A percentile compares a stretch with the other conserved stretches of the same genome.
Conservation (phyloP, 1,284 basidiomycete species). For the Leccinum insigne region DNA sequence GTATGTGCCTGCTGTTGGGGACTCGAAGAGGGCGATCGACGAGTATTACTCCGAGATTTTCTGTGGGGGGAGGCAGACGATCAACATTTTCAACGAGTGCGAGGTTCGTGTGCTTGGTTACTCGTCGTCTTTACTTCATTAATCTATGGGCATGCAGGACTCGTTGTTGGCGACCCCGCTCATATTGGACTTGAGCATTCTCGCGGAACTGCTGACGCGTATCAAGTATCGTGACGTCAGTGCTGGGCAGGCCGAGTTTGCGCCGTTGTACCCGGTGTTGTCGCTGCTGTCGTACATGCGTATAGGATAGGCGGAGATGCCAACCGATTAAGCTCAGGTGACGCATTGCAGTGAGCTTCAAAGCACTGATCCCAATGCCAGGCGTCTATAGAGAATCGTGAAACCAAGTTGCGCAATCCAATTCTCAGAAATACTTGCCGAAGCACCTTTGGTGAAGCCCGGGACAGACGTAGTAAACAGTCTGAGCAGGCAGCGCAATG, state of each 20-base stretch:
- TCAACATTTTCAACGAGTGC: conserved; percentile 97
- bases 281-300: conserved; percentile 90
- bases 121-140: conserved; percentile 7
- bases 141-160: conserved; percentile 52
- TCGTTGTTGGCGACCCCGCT: conserved; percentile 95
- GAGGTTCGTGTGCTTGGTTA: conserved; percentile 50
- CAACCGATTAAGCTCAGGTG: too few relatives aligned
- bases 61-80: conserved; percentile 78
- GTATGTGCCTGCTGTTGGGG: conserved; percentile 92
- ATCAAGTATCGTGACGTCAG: conserved; percentile 79
- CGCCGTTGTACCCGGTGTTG: conserved; percentile 84
- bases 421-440: conserved; percentile 33
- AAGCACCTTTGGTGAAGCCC: conserved; percentile 97
- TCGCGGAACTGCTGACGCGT: conserved; percentile 94
- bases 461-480: conserved; percentile 96
- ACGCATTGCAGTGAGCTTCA: too few relatives aligned
- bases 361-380: too few relatives aligned
- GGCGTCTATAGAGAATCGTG: too few relatives aligned
- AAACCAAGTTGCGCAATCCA: too few relatives aligned
- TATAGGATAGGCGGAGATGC: too few relatives aligned
- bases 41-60: conserved; percentile 98
- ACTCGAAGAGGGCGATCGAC: conserved; percentile 97
- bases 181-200: conserved; percentile 92
- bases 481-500: conserved; percentile 92
- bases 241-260: conserved; percentile 56